Percentiles rank a stretch among this genome's conserved stretches.
These are phyloP conservation scores for Hyaloscypha hepaticicola DNA, from an alignment of 495 filamentous ascomycete genomes.

Conservation along the genomic window DNA sequence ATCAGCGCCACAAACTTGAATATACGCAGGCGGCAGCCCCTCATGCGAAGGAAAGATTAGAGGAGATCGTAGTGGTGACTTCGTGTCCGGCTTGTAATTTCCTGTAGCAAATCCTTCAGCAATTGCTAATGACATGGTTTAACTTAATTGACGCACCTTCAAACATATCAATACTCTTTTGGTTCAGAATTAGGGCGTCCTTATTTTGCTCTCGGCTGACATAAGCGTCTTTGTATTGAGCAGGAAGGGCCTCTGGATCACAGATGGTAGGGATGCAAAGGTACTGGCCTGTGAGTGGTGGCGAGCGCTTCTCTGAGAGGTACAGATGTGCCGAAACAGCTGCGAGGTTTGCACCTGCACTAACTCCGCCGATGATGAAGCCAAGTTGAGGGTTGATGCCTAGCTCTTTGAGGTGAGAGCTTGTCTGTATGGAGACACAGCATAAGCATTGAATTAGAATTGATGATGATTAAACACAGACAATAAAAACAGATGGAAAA, in stretches of 20 bases:
- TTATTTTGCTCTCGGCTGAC: constrained; percentile 41
- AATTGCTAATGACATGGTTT: neutral
- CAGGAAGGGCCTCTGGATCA: constrained; percentile 35
- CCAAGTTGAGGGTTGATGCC: constrained; percentile 39
- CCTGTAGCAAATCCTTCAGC: neutral
- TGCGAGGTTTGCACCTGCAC: constrained; percentile 48
- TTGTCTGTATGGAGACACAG: neutral
- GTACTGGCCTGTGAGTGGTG: constrained; percentile 44
- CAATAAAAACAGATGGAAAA: too few relatives aligned
- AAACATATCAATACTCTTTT: constrained; percentile 1
- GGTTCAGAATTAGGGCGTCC: constrained; percentile 18
- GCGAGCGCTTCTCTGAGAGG: constrained; percentile 40
- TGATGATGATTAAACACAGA: too few relatives aligned
- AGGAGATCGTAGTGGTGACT: constrained; percentile 8
- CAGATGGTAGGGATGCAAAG: constrained; percentile 39
- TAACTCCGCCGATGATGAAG: constrained; percentile 49
- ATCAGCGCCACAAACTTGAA: constrained; percentile 40
- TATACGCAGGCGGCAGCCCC: constrained; percentile 33
- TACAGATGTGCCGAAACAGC: constrained; percentile 42
- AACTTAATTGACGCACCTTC: neutral
- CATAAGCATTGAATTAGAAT: too few relatives aligned
- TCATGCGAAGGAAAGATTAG: constrained; percentile 25
- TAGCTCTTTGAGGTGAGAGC: constrained; percentile 5
- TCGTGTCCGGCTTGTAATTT: constrained; percentile 15
- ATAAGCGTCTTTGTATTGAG: constrained; percentile 26